phyloP scores from a whole-genome alignment of 768 basidiomycete species.

The Russula sp. region DNA sequence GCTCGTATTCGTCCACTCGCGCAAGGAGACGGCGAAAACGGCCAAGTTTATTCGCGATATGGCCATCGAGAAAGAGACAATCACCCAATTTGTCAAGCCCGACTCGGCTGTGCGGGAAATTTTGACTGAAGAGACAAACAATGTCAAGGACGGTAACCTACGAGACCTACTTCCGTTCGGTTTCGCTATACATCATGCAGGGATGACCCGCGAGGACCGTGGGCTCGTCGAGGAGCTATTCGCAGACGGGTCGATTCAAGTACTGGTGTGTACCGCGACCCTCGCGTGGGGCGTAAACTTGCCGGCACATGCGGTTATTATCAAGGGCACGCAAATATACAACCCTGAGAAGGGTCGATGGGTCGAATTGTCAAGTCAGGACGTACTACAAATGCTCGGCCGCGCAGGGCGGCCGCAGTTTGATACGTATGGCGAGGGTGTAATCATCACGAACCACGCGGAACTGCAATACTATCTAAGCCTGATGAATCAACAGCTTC shows the following conservation, averaged over 20 bases:
- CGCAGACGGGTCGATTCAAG: constrained; percentile 85
- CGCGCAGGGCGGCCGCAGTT: constrained; percentile 96
- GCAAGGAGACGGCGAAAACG: constrained; percentile 98
- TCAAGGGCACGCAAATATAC: constrained; percentile 99
- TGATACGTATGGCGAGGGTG: constrained; percentile 95
- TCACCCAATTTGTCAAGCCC: constrained; percentile 92
- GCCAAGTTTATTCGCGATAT: constrained; percentile 90
- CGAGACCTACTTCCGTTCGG: constrained; percentile 92
- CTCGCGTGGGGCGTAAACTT: constrained; percentile 99
- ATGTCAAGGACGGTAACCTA: constrained; percentile 77
- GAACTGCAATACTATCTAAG: constrained; percentile 97
- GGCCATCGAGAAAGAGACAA: constrained; percentile 95
- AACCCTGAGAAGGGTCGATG: constrained; percentile 98
- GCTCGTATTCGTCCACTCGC: constrained; percentile 95
- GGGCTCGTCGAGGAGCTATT: constrained; percentile 92
- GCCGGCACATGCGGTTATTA: constrained; percentile 96
- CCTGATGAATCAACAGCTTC: constrained; percentile 93
- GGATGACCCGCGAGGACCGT: constrained; percentile 90
- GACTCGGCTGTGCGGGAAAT: constrained; percentile 91
- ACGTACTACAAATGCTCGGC: constrained; percentile 97
- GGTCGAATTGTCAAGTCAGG: constrained; percentile 93
- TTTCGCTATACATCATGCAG: constrained; percentile 96
- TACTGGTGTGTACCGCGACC: constrained; percentile 94
- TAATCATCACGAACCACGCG: constrained; percentile 96
- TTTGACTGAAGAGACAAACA: constrained; percentile 72